These are phyloP conservation scores for Blastobotrys arbuscula DNA, from an alignment of 1,139 yeast species.

Conservation along the genomic window DNA sequence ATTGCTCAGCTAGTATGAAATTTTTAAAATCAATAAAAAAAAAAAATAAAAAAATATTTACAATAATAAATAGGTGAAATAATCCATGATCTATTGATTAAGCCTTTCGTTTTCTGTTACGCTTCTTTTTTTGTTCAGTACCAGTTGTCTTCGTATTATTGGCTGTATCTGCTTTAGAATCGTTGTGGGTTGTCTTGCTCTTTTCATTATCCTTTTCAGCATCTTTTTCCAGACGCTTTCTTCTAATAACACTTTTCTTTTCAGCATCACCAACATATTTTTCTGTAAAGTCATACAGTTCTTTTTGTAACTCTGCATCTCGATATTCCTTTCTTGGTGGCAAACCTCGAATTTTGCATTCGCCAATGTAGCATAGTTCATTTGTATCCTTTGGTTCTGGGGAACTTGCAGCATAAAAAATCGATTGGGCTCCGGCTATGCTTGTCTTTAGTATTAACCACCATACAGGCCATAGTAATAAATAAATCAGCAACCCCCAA, in stretches of 20 bases:
- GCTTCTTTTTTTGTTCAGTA: background rate
- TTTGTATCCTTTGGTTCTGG: conserved; percentile 57
- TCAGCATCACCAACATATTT: conserved; percentile 54
- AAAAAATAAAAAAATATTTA: too few species aligned
- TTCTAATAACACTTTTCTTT: conserved; percentile 56
- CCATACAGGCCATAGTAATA: conserved; percentile 72
- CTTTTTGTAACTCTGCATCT: conserved; percentile 56
- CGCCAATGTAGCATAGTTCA: conserved; percentile 69
- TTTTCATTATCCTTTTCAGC: conserved; percentile 17
- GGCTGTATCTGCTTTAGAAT: conserved; percentile 19
- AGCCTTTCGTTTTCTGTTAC: background rate
- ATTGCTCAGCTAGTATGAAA: too few species aligned
- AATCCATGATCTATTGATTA: too few species aligned
- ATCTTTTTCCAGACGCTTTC: conserved; percentile 23
- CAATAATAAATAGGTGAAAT: too few species aligned
- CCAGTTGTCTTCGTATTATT: conserved; percentile 17
- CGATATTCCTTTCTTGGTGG: conserved; percentile 60
- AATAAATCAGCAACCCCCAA: conserved; percentile 59
- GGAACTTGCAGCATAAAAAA: conserved; percentile 62
- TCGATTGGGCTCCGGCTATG: conserved; percentile 72
- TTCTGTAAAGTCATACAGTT: conserved; percentile 59
- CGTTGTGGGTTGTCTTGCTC: too few species aligned
- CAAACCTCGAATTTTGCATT: conserved; percentile 51
- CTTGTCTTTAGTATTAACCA: conserved; percentile 75
- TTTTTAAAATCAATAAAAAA: too few species aligned